Conservation (phyloP, 192 early-diverging fungal genomes). For the Coemansia umbellata region DNA sequence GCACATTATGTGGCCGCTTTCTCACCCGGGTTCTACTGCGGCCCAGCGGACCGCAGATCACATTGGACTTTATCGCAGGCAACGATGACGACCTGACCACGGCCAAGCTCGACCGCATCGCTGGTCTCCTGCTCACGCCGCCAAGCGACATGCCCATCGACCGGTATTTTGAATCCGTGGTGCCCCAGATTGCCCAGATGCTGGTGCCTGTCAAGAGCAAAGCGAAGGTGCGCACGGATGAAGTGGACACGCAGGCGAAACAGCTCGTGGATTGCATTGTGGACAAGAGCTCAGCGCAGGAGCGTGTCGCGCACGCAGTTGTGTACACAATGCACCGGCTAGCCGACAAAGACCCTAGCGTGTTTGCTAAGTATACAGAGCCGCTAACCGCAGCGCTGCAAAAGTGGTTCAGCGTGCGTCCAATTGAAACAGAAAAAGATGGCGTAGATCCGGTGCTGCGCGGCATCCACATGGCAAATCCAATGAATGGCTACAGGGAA, state of each 20-base stretch:
- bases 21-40: slow-evolving; percentile 65
- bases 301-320: slow-evolving; percentile 13
- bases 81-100: slow-evolving; percentile 35
- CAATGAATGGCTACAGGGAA: no score
- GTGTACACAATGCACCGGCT: slow-evolving; percentile 18
- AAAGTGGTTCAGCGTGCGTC: slow-evolving; percentile 26
- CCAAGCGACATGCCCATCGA: slow-evolving; percentile 3
- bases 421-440: background rate
- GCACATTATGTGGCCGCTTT: slow-evolving; percentile 61
- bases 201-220: background rate
- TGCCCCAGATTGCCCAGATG: slow-evolving; percentile 27
- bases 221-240: background rate
- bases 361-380: slow-evolving; percentile 41
- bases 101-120: slow-evolving; percentile 32
- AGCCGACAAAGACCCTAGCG: slow-evolving; percentile 6
- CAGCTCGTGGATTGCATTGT: slow-evolving; percentile 1
- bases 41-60: slow-evolving; percentile 58
- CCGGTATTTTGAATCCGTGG: slow-evolving; percentile 7
- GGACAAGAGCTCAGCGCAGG: slow-evolving; percentile 4
- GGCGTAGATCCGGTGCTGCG: background rate
- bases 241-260: background rate
- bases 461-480: background rate
- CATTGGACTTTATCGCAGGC: slow-evolving; percentile 66
- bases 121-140: slow-evolving; percentile 28
- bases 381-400: slow-evolving; percentile 39